Base-by-base conservation (phyloP, 2,329 filamentous ascomycete genomes). In the Penicillium sclerotiorum region DNA sequence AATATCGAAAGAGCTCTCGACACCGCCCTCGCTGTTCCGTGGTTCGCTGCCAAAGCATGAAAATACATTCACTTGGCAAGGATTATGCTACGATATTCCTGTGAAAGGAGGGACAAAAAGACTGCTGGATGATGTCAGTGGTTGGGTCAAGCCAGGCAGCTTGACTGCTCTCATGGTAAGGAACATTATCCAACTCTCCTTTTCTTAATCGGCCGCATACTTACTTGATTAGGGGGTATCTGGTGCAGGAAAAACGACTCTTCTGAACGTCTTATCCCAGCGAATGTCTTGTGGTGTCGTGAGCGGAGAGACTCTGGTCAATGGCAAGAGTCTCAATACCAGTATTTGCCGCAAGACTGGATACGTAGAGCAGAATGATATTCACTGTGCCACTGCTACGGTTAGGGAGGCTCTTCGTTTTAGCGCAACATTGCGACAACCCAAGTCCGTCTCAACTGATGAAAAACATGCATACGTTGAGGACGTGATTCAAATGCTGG, bases 191-290 rank as follows among this genome's bases (percentile, higher is more conserved):
- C n/a, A n/a, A n/a, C n/a, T n/a, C n/a, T n/a, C n/a, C n/a, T n/a
- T n/a, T n/a, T n/a, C n/a, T n/a, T n/a, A n/a, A n/a, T n/a, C n/a
- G n/a, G n/a, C n/a, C n/a, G n/a, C n/a, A n/a, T n/a, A n/a, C n/a
- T n/a, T n/a, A n/a, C n/a, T n/a, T n/a, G n/a, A n/a, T n/a, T n/a
- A n/a, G n/a, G n/a, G 85, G 35, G 81, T 83, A 0, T 81, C 73
- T 22, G 80, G 81, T 15, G 81, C 81, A 2, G 81, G 81, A 21
- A 85, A 85, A 63, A 84, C 81, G 0, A 84, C 81, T 0, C 63
- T 92, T 0, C 75, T 93, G 21, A 89, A 90, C 64, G 87, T 85
- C 0, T 72, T 87, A 1, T 84, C 87, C 0, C 86, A 80, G 47
- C 73, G 85, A 8, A 81, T 76, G 0, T 79, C 75, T 0, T 78